These are phyloP conservation scores for Casuarina cunninghamiana DNA, from an alignment of 306 rosid genomes.

Conservation along the genomic window DNA sequence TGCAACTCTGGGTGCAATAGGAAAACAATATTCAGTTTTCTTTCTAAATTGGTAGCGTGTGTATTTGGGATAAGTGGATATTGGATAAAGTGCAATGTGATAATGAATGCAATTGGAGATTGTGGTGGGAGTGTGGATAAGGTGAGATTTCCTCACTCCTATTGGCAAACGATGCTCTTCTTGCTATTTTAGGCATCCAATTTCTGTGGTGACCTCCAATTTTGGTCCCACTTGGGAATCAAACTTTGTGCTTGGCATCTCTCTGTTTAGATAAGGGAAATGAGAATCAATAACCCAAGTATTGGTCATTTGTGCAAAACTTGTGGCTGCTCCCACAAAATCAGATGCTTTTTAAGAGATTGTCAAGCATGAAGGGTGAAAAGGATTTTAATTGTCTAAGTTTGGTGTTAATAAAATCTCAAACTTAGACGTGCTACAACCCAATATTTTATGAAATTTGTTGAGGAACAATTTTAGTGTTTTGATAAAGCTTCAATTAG, in stretches of 20 bases:
- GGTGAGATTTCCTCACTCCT: constrained; percentile 80
- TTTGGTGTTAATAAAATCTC: no score
- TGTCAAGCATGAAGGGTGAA: no score
- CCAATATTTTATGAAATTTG: no score
- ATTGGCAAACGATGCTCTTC: constrained; percentile 56
- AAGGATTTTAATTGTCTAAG: no score
- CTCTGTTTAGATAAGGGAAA: neutral
- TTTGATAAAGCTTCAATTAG: no score
- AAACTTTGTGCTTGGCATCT: constrained; percentile 14
- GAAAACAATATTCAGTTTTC: neutral
- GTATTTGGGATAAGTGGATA: constrained; percentile 28
- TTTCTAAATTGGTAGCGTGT: neutral
- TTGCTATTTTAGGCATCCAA: neutral
- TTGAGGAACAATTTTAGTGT: no score
- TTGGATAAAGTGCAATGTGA: constrained; percentile 32
- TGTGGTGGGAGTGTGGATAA: constrained; percentile 93
- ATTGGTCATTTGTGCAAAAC: no score
- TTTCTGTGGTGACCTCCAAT: constrained; percentile 19
- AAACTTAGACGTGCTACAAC: no score
- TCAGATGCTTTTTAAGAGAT: no score
- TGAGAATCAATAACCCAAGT: neutral
- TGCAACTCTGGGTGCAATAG: neutral
- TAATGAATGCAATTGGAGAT: constrained; percentile 33
- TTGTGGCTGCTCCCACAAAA: no score
- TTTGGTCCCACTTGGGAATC: constrained; percentile 50